A percentile compares a stretch with the other conserved stretches of the same genome.
These are phyloP conservation scores for Penicillium dipodomyicola DNA, from an alignment of 495 filamentous ascomycete species.

Conservation along the genomic window DNA sequence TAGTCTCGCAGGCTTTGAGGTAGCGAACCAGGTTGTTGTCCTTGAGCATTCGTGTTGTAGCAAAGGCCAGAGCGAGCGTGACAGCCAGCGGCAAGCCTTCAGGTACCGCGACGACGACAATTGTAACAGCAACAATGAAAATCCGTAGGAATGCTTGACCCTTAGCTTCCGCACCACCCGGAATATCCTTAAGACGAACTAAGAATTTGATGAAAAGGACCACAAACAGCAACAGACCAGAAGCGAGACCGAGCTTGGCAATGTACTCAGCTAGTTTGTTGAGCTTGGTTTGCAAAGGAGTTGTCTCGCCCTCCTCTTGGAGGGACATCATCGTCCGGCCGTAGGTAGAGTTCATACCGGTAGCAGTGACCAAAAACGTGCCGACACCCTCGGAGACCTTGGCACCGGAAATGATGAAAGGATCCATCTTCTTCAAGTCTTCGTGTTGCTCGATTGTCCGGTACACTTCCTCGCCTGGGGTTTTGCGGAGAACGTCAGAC, in stretches of 20 bases:
- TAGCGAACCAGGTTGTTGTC: slow-evolving; percentile 93
- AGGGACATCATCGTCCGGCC: slow-evolving; percentile 94
- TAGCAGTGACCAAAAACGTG: slow-evolving; percentile 81
- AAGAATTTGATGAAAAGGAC: slow-evolving; percentile 93
- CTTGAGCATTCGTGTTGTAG: slow-evolving; percentile 90
- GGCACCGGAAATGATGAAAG: slow-evolving; percentile 89
- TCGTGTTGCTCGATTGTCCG: slow-evolving; percentile 74
- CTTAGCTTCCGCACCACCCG: slow-evolving; percentile 63
- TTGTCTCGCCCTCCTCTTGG: slow-evolving; percentile 84
- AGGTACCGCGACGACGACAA: slow-evolving; percentile 93
- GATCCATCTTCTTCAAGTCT: slow-evolving; percentile 78
- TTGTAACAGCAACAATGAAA: slow-evolving; percentile 91
- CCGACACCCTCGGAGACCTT: slow-evolving; percentile 92
- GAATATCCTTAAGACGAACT: slow-evolving; percentile 55
- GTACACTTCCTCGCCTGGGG: slow-evolving; percentile 72
- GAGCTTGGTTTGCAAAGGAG: slow-evolving; percentile 90
- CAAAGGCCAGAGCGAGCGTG: slow-evolving; percentile 89
- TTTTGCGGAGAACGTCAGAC: slow-evolving; percentile 76
- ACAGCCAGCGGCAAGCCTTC: slow-evolving; percentile 92
- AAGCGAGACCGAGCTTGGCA: slow-evolving; percentile 82
- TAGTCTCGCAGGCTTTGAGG: slow-evolving; percentile 93
- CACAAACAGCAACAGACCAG: slow-evolving; percentile 80
- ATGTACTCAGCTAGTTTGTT: slow-evolving; percentile 90
- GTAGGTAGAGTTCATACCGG: slow-evolving; percentile 82
- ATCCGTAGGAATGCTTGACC: slow-evolving; percentile 86